Evolutionary conservation across 495 filamentous ascomycete genomes (phyloP).

Genomic region (Xylaria telfairii): DNA sequence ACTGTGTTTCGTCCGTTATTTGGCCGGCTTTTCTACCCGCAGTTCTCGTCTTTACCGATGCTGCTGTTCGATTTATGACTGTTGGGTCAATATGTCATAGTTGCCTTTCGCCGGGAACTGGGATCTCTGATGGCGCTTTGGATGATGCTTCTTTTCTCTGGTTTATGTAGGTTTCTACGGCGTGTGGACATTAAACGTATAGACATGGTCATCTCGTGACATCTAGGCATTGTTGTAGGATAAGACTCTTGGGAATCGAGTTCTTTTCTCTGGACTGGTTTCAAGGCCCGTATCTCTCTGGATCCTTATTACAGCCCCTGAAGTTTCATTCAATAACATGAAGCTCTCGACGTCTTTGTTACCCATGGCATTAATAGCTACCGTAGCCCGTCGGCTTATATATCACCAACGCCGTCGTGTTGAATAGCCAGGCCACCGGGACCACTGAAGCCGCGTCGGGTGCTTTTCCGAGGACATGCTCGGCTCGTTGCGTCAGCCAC

Average conservation of each 20-base stretch:
- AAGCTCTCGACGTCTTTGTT: background rate
- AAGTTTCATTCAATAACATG: background rate
- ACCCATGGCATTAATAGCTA: constrained; percentile 22
- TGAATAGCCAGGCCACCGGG: constrained; percentile 11
- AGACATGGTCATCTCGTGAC: background rate
- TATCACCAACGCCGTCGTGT: constrained; percentile 1
- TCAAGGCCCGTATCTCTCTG: background rate
- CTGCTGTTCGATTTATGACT: background rate
- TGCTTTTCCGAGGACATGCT: too few relatives aligned
- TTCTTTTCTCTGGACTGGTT: background rate
- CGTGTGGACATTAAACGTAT: background rate
- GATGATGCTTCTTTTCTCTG: background rate
- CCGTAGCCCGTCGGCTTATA: constrained; percentile 26
- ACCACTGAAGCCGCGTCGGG: too few relatives aligned
- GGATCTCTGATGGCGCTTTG: background rate
- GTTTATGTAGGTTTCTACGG: background rate
- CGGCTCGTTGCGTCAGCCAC: too few relatives aligned
- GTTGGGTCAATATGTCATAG: background rate
- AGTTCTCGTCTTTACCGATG: background rate
- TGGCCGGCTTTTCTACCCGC: background rate
- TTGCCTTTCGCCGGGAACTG: background rate
- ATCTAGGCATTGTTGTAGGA: background rate
- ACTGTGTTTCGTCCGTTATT: background rate
- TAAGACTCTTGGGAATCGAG: background rate
- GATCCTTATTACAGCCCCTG: background rate